Evolutionary conservation across 495 filamentous ascomycete genomes (phyloP).

Genomic region (Lentithecium fluviatile): DNA sequence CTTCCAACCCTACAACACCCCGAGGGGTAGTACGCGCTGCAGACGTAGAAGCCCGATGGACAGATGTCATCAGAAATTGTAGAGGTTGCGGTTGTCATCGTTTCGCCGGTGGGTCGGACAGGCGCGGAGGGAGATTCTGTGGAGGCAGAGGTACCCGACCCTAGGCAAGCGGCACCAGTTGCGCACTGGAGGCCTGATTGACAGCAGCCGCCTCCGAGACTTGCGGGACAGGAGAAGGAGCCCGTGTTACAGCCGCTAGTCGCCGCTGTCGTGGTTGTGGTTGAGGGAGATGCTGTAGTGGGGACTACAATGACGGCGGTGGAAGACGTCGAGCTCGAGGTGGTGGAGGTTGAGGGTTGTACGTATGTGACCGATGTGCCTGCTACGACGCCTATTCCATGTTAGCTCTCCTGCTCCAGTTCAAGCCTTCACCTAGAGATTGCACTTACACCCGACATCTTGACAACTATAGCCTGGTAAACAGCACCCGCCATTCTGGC

Average conservation of each 20-base stretch:
- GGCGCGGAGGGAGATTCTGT: constrained; percentile 45
- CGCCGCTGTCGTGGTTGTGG: constrained; percentile 16
- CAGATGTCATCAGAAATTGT: constrained; percentile 50
- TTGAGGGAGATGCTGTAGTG: constrained; percentile 43
- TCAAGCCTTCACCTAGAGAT: too few relatives aligned
- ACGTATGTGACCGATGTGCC: constrained; percentile 28
- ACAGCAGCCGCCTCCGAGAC: constrained; percentile 46
- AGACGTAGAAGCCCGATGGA: constrained; percentile 75
- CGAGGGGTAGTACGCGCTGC: constrained; percentile 62
- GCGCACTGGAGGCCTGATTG: constrained; percentile 41
- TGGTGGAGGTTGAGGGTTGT: constrained; percentile 12
- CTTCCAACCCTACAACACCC: constrained; percentile 82
- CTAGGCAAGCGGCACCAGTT: constrained; percentile 28
- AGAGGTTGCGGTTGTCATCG: constrained; percentile 30
- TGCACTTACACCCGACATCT: constrained; percentile 74
- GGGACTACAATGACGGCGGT: constrained; percentile 32
- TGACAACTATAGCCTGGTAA: constrained; percentile 76
- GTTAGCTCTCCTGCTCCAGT: not conserved
- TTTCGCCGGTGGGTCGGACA: constrained; percentile 53
- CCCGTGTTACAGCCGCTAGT: constrained; percentile 54
- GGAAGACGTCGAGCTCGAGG: constrained; percentile 7
- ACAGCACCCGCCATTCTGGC: constrained; percentile 82
- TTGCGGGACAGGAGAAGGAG: constrained; percentile 51
- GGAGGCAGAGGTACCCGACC: constrained; percentile 4
- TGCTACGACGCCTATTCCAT: constrained; percentile 17